Conservation (phyloP, 345 rosid species). For the Acer saccharum region DNA sequence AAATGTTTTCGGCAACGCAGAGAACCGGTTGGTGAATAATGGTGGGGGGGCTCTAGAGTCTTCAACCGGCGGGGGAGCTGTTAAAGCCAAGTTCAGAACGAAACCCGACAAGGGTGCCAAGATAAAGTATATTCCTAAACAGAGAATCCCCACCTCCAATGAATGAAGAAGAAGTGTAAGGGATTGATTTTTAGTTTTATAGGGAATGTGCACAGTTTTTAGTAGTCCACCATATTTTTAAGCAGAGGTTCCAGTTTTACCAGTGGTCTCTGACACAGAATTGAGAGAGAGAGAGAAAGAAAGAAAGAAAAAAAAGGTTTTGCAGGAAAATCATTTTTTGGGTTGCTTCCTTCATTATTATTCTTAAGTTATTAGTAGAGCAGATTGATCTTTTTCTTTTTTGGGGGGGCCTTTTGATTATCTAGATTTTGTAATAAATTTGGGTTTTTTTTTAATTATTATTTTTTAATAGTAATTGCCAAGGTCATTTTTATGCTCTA, state of each 20-base stretch:
- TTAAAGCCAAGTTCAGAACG: conserved; percentile 43
- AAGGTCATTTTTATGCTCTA: conserved; percentile 14
- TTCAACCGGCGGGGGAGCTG: conserved; percentile 25
- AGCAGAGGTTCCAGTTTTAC: conserved; percentile 79
- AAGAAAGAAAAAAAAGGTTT: conserved; percentile 19
- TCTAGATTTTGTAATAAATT: conserved; percentile 42
- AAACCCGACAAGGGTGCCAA: conserved; percentile 68
- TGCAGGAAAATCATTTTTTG: conserved; percentile 29
- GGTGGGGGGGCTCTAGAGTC: conserved; percentile 10
- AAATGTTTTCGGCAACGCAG: conserved; percentile 22
- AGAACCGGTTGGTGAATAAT: conserved; percentile 19
- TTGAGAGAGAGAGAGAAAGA: conserved; percentile 9
- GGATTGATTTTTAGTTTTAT: conserved; percentile 25
- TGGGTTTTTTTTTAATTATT: conserved; percentile 10
- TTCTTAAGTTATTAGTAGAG: conserved; percentile 23
- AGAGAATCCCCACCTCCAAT: conserved; percentile 34
- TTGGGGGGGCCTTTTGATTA: conserved; percentile 7
- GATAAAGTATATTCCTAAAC: conserved; percentile 81
- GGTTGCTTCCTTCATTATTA: conserved; percentile 5
- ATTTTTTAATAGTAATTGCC: not conserved
- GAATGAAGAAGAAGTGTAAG: conserved; percentile 5
- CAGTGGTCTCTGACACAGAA: conserved; percentile 50
- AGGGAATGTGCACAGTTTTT: conserved; percentile 46
- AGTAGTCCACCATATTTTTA: conserved; percentile 38
- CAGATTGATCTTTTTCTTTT: conserved; percentile 19